Evolutionary conservation across 2,329 filamentous ascomycete genomes (phyloP).

Genomic region (Sarocladium oryzae): DNA sequence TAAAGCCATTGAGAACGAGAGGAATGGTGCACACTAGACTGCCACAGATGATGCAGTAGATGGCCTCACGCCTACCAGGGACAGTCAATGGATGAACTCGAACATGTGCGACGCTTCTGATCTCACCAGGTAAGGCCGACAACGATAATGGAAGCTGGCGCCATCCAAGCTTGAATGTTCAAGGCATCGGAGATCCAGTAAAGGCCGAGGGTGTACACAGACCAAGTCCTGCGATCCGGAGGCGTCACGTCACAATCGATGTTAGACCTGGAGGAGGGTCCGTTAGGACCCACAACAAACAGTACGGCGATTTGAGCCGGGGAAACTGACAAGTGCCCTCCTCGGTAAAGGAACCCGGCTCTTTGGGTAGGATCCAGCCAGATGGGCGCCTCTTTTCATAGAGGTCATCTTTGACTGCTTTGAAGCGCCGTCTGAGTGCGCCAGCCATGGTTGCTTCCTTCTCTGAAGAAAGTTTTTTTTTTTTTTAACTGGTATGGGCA

Average conservation of each 20-base stretch:
- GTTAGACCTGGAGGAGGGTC: slow-evolving; percentile 1
- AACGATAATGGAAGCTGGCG: slow-evolving; percentile 26
- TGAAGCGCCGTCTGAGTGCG: neutral
- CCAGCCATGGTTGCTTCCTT: neutral
- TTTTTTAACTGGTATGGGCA: no score
- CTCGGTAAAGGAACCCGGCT: slow-evolving; percentile 7
- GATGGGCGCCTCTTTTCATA: slow-evolving; percentile 1
- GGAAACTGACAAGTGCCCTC: neutral
- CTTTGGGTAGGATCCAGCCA: slow-evolving; percentile 10
- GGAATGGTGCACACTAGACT: slow-evolving; percentile 38
- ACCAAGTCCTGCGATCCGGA: slow-evolving; percentile 23
- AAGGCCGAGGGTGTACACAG: slow-evolving; percentile 26
- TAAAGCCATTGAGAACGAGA: slow-evolving; percentile 30
- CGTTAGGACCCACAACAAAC: no score
- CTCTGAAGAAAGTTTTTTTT: no score
- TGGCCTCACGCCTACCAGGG: slow-evolving; percentile 33
- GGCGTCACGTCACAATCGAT: slow-evolving; percentile 13
- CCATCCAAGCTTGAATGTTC: slow-evolving; percentile 28
- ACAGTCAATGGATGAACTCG: neutral
- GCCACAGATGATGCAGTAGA: slow-evolving; percentile 19
- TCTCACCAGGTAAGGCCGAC: slow-evolving; percentile 26
- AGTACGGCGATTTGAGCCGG: neutral
- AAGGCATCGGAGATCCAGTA: slow-evolving; percentile 31
- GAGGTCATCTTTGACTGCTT: neutral
- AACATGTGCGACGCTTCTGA: neutral